A percentile compares a stretch with the other conserved stretches of the same genome.
Evolutionary conservation across 2,329 filamentous ascomycete species (phyloP).

Genomic region (Colletotrichum abscissum): DNA sequence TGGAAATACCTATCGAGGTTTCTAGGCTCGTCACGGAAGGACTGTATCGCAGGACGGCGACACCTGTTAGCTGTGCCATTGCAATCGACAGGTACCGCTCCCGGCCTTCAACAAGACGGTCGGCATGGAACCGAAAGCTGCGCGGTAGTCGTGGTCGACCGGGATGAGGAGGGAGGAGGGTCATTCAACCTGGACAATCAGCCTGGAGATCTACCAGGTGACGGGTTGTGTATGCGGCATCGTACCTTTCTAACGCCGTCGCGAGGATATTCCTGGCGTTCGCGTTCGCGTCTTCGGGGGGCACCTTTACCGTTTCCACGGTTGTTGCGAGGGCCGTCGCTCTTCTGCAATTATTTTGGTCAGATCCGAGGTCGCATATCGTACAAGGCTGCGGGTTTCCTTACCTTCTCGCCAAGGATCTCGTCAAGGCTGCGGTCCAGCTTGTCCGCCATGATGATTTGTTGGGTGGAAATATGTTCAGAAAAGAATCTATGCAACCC

Average conservation of each 20-base stretch:
- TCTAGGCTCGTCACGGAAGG: conserved; percentile 70
- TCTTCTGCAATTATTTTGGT: conserved; percentile 34
- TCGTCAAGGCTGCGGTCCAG: conserved; percentile 69
- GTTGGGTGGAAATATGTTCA: neutral
- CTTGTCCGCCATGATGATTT: conserved; percentile 48
- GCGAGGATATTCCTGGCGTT: conserved; percentile 69
- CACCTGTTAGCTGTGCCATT: conserved; percentile 47
- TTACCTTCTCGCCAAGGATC: conserved; percentile 64
- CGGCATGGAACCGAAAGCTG: conserved; percentile 14
- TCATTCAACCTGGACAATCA: conserved; percentile 33
- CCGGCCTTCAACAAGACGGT: conserved; percentile 26
- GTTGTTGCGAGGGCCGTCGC: conserved; percentile 49
- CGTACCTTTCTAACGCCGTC: conserved; percentile 91
- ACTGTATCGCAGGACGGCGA: conserved; percentile 60
- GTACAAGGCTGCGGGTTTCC: conserved; percentile 42
- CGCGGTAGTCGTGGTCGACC: conserved; percentile 18
- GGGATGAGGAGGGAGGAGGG: conserved; percentile 37
- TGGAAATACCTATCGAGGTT: conserved; percentile 76
- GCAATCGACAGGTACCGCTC: conserved; percentile 25
- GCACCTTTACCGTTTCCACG: conserved; percentile 42
- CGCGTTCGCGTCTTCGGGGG: conserved; percentile 42
- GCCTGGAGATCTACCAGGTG: conserved; percentile 14
- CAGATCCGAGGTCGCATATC: conserved; percentile 7
- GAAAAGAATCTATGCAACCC: neutral
- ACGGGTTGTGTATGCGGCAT: neutral